Base-by-base conservation (phyloP, 1,284 basidiomycete genomes). In the Schizophyllum amplum region DNA sequence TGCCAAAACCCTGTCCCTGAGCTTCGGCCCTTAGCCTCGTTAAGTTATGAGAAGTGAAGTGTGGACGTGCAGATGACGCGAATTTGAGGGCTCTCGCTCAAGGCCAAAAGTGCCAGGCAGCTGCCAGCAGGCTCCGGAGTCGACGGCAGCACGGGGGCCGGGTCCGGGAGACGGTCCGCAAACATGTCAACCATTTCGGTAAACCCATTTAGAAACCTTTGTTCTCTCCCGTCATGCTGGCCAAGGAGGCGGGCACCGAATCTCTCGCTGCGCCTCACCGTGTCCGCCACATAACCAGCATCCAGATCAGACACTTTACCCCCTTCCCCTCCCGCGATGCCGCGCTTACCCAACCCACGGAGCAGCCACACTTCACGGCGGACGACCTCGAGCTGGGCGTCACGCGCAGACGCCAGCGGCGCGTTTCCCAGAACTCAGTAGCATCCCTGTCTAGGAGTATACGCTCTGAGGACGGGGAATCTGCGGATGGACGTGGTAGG, bases 221-320 rank as follows among this genome's bases (percentile, higher is more conserved):
- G 33, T 42, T 42, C 33, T 42, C 33, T 9, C 17, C 33, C 17
- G 17, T 42, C 33, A 42, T 42, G 33, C 33, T 42, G 13, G 11
- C 11, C 33, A 42, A 42, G 11, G 33, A 42, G 33, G 33, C 17
- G 33, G 13, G 33, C 33, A 9, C 24, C 46, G 23, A 47, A 24
- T 21, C 42, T 46, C 50, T 24, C 15, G n/a, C 53, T 22, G 57
- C 48, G 20, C 9, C 51, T 20, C 82, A 82, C 63, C 84, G 86
- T 47, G 74, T 90, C 60, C 82, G 89, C 62, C 89, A 92, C 71
- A 78, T 93, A 54, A 77, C 79, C 51, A 77, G 82, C 42, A 75
- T 93, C 57, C 84, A 90, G 71, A 75, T 93, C 61, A 81, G 84
- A 60, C 92, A 93, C 65, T 74, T 93, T 47, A 89, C 90, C 11